Evolutionary conservation across 1,284 basidiomycete genomes (phyloP).

Genomic region (Cryptococcus sp.): DNA sequence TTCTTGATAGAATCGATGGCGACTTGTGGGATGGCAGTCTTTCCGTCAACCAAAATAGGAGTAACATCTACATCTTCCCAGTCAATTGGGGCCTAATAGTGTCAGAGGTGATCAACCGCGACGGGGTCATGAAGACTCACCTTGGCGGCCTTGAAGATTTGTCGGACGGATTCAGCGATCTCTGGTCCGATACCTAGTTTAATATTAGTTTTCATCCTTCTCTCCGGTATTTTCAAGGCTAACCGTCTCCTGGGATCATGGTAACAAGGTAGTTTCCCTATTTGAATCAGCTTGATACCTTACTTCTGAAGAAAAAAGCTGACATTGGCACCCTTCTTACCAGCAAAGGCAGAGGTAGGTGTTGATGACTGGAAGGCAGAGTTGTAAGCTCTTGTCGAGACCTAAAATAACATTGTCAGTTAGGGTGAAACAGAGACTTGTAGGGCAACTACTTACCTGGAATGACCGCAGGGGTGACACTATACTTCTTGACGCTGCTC

Average conservation of each 20-base stretch:
- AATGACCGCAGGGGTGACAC: too few relatives aligned
- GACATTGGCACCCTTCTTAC: slow-evolving; percentile 79
- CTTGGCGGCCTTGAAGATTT: slow-evolving; percentile 84
- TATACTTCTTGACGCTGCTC: too few relatives aligned
- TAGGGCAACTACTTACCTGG: too few relatives aligned
- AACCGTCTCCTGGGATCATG: slow-evolving; percentile 37
- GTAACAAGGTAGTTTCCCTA: slow-evolving; percentile 81
- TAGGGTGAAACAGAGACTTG: neutral
- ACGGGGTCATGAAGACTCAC: slow-evolving; percentile 48
- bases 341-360: slow-evolving; percentile 79
- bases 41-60: slow-evolving; percentile 88
- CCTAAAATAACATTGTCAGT: neutral
- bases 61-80: slow-evolving; percentile 99
- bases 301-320: slow-evolving; percentile 37
- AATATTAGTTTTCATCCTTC: neutral
- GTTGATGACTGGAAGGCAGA: slow-evolving; percentile 44
- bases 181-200: slow-evolving; percentile 90
- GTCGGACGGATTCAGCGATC: slow-evolving; percentile 92
- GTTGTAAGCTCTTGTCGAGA: slow-evolving; percentile 29
- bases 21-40: slow-evolving; percentile 90
- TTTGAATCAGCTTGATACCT: neutral
- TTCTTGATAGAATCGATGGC: slow-evolving; percentile 90
- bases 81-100: slow-evolving; percentile 76
- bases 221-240: slow-evolving; percentile 6
- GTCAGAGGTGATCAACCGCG: neutral